Evolutionary conservation across 176 grass and related monocot genomes (phyloP), one percentile per base, ranked within the genome.

Genomic region (Aegilops umbellulata): DNA sequence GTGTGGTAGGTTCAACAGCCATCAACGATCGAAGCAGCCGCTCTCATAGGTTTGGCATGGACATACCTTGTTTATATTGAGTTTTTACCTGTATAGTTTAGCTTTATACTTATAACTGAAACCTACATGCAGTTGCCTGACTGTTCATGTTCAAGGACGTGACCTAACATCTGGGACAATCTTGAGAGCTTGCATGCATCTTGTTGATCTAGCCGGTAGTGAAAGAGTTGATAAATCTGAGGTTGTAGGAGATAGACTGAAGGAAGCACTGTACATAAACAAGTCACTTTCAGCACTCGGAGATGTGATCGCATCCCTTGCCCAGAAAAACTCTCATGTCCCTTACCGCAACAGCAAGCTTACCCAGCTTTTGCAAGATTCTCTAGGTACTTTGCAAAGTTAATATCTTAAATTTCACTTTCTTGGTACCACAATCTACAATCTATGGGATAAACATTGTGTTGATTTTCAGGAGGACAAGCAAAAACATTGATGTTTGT

Each of bases 401-500:
- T 34, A 36, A 11, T 17, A 81, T 90, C 77, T 14, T 69, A 30
- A 83, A 1, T 83, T 90, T 34, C 62, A 77, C 26, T 30, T 75
- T 79, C 20, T 80, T 87, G 46, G 60, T 69, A 76, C 68, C 76
- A 9, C 7, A 80, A 80, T 74, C 11, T 66, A 22, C 14, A 80
- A 83, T 74, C 15, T 66, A 22, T 81, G 61, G 6, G 39, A 31
- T 89, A 15, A 87, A 60, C 84, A 75, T 82, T 80, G 10, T 74
- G 12, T 72, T 87, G 23, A 83, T 73, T 32, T 90, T 86, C 84
- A 98, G 96, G 96, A 61, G 96, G 96, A 27, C 96, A 98, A 88
- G 96, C 96, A 80, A 98, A 98, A 86, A 94, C 96, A 0, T 71
- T 98, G 78, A 95, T 98, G 96, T 98, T 98, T 60, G 91, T 98